Evolutionary conservation across 2,329 filamentous ascomycete species (phyloP).

Genomic region (Scytalidium lignicola): DNA sequence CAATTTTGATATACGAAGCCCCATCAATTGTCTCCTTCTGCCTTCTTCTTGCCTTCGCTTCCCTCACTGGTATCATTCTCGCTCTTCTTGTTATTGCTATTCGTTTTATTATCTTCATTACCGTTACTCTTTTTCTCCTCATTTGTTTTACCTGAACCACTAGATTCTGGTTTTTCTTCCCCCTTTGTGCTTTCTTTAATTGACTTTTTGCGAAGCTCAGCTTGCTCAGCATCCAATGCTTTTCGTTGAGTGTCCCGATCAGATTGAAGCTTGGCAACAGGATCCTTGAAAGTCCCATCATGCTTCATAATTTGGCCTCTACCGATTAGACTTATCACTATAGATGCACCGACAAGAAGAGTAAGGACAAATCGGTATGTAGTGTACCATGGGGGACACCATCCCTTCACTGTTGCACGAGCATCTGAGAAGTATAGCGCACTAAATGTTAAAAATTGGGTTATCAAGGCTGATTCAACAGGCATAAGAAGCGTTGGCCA

Average conservation of each 20-base stretch:
- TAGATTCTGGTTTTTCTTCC: conserved; percentile 1
- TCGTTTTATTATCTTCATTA: conserved; percentile 8
- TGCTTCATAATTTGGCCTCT: conserved; percentile 55
- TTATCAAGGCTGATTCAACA: conserved; percentile 76
- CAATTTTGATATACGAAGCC: too few relatives aligned
- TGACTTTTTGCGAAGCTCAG: conserved; percentile 15
- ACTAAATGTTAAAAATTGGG: conserved; percentile 80
- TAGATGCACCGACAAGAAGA: conserved; percentile 78
- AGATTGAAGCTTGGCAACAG: conserved; percentile 22
- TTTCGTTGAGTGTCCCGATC: conserved; percentile 24
- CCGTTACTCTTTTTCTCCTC: conserved; percentile 13
- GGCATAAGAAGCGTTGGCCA: conserved; percentile 89
- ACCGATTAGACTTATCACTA: conserved; percentile 75
- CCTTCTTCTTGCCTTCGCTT: conserved; percentile 22
- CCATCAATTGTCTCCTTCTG: neutral
- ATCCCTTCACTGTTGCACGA: conserved; percentile 66
- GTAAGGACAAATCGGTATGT: conserved; percentile 91
- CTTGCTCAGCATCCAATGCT: conserved; percentile 24
- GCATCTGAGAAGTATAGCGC: conserved; percentile 82
- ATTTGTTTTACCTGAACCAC: neutral
- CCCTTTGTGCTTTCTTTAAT: conserved; percentile 7
- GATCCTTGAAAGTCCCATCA: conserved; percentile 23
- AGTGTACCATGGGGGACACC: conserved; percentile 80
- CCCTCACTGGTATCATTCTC: conserved; percentile 35
- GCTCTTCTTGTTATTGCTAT: conserved; percentile 27